Conservation (phyloP, 768 basidiomycete genomes). For the Symmetrospora coprosmae region DNA sequence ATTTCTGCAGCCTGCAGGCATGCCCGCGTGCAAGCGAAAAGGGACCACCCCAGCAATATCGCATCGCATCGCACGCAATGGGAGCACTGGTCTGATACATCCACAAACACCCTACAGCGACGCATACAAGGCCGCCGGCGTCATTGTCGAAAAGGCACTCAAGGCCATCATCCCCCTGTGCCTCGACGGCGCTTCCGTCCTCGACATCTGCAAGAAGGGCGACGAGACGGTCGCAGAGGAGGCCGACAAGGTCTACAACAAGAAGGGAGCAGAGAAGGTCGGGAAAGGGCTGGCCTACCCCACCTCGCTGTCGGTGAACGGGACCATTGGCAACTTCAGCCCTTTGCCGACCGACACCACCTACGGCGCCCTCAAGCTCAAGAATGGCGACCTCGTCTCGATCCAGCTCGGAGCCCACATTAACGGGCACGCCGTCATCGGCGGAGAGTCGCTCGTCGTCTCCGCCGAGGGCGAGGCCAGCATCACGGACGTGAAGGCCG, state of each 20-base stretch:
- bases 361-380: conserved; percentile 42
- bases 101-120: no score
- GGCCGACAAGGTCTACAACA: conserved; percentile 75
- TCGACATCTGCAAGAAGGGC: conserved; percentile 82
- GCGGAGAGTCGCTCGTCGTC: conserved; percentile 82
- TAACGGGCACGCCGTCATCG: conserved; percentile 87
- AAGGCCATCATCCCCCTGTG: conserved; percentile 11
- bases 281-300: conserved; percentile 61
- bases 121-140: conserved; percentile 27
- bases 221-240: conserved; percentile 81
- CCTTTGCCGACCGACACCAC: conserved; percentile 64
- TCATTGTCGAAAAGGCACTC: background rate
- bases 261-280: conserved; percentile 43
- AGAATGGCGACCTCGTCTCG: conserved; percentile 85
- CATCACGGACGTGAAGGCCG: conserved; percentile 71
- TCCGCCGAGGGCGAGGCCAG: conserved; percentile 60
- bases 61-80: no score
- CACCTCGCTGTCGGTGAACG: conserved; percentile 79
- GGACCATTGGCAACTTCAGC: conserved; percentile 80
- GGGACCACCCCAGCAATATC: no score
- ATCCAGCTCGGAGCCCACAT: conserved; percentile 92
- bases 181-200: conserved; percentile 58
- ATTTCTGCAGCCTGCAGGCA: no score
- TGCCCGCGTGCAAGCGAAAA: no score
- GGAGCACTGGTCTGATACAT: no score